These are phyloP conservation scores for Arabis alpina DNA, from an alignment of 345 rosid species.

Conservation along the genomic window DNA sequence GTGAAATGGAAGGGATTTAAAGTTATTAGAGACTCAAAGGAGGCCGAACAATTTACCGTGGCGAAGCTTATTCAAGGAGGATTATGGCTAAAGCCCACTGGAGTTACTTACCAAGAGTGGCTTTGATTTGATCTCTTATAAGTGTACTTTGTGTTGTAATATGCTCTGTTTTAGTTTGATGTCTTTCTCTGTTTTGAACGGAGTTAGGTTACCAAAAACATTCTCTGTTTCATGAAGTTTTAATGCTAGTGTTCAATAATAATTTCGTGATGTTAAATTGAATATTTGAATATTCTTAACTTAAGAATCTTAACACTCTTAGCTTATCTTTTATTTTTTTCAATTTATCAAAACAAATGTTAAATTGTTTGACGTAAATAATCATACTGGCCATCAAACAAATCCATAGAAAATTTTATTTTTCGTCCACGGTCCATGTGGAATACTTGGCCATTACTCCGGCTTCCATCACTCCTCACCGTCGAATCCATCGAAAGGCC, in stretches of 20 bases:
- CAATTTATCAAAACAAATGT: too few species aligned
- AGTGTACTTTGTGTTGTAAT: conserved; percentile 3
- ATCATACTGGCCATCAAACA: too few species aligned
- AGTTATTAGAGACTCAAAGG: conserved; percentile 54
- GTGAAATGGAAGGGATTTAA: conserved; percentile 73
- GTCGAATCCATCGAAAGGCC: too few species aligned
- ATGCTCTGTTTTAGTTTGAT: conserved; percentile 25
- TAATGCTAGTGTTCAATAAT: conserved; percentile 7
- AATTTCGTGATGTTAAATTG: conserved; percentile 6
- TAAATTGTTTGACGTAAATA: too few species aligned
- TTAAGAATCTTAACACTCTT: not conserved
- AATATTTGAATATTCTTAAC: not conserved
- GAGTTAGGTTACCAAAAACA: not conserved
- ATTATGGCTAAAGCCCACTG: conserved; percentile 71
- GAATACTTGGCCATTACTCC: too few species aligned
- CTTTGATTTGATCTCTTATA: conserved; percentile 37
- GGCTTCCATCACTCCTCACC: too few species aligned
- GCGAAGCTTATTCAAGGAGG: conserved; percentile 75
- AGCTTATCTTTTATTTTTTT: too few species aligned
- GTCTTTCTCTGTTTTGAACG: conserved; percentile 11
- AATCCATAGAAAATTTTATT: too few species aligned
- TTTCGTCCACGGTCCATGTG: too few species aligned
- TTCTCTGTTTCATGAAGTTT: conserved; percentile 14
- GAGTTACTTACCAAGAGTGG: conserved; percentile 67
- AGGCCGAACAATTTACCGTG: conserved; percentile 75